phyloP scores from a whole-genome alignment of 2,329 filamentous ascomycete species.

The Uncinocarpus reesii region DNA sequence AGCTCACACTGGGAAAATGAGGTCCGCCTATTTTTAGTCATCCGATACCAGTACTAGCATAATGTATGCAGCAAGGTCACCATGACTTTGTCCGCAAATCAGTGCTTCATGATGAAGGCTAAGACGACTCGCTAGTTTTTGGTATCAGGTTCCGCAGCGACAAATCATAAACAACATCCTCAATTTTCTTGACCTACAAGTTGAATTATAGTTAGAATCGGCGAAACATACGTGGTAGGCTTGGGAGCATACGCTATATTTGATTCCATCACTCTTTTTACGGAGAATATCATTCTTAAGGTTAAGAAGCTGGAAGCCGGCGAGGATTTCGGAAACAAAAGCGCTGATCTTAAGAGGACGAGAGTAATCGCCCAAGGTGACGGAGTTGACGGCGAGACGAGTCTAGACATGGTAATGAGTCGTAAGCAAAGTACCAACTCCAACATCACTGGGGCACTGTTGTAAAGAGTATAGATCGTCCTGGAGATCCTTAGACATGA shows the following conservation, averaged over 20 bases:
- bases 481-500: too few species aligned
- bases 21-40: too few species aligned
- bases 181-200: conserved; percentile 75
- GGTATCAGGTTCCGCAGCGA: conserved; percentile 73
- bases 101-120: not conserved
- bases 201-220: too few species aligned
- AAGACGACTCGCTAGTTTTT: conserved; percentile 24
- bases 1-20: too few species aligned
- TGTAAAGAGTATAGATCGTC: too few species aligned
- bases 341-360: conserved; percentile 77
- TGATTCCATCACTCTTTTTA: conserved; percentile 81
- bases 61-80: too few species aligned
- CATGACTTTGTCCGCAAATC: too few species aligned
- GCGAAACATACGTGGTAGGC: too few species aligned
- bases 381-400: conserved; percentile 84
- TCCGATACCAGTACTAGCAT: too few species aligned
- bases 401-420: conserved; percentile 36
- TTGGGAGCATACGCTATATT: conserved; percentile 59
- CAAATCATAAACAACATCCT: conserved; percentile 95
- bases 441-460: too few species aligned
- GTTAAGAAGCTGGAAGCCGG: conserved; percentile 93
- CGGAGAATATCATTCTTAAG: conserved; percentile 90
- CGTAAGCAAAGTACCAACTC: not conserved
- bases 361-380: conserved; percentile 79
- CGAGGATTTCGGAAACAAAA: conserved; percentile 91